These are phyloP conservation scores for Goffeauzyma gilvescens DNA, from an alignment of 768 basidiomycete genomes.

Conservation along the genomic window DNA sequence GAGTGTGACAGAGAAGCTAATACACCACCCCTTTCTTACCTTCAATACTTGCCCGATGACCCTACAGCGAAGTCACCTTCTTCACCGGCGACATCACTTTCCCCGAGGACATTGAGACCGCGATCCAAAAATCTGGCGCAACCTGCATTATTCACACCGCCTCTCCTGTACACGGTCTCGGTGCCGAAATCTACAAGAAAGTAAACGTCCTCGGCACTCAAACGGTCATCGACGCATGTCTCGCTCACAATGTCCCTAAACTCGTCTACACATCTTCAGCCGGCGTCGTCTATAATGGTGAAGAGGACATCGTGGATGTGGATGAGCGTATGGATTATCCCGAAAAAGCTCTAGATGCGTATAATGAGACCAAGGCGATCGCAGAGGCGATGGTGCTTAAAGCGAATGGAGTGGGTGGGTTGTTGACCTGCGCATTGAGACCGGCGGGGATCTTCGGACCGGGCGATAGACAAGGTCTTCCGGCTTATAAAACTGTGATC, in stretches of 20 bases:
- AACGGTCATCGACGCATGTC: constrained; percentile 63
- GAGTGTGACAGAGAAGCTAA: too few relatives aligned
- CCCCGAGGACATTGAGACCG: constrained; percentile 49
- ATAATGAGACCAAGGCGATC: constrained; percentile 82
- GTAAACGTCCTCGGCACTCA: constrained; percentile 67
- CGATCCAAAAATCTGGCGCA: constrained; percentile 57
- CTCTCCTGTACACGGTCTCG: constrained; percentile 56
- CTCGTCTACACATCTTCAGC: constrained; percentile 90
- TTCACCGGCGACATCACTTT: constrained; percentile 77
- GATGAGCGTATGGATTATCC: constrained; percentile 74
- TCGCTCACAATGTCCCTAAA: constrained; percentile 53
- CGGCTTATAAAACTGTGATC: constrained; percentile 61
- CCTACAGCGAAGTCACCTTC: constrained; percentile 40
- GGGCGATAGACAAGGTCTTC: constrained; percentile 71
- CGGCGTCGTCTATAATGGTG: constrained; percentile 71
- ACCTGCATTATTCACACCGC: constrained; percentile 94
- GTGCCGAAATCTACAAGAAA: constrained; percentile 56
- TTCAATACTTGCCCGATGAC: too few relatives aligned
- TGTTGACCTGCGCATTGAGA: constrained; percentile 72
- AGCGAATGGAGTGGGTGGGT: constrained; percentile 58
- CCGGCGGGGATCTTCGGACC: constrained; percentile 95
- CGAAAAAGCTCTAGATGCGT: constrained; percentile 59
- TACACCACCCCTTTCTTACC: too few relatives aligned
- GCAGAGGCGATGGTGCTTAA: constrained; percentile 65
- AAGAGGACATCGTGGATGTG: constrained; percentile 50